Percentiles rank a stretch among this genome's conserved stretches.
These are phyloP conservation scores for Colletotrichum noveboracense DNA, from an alignment of 2,329 filamentous ascomycete genomes.

Conservation along the genomic window DNA sequence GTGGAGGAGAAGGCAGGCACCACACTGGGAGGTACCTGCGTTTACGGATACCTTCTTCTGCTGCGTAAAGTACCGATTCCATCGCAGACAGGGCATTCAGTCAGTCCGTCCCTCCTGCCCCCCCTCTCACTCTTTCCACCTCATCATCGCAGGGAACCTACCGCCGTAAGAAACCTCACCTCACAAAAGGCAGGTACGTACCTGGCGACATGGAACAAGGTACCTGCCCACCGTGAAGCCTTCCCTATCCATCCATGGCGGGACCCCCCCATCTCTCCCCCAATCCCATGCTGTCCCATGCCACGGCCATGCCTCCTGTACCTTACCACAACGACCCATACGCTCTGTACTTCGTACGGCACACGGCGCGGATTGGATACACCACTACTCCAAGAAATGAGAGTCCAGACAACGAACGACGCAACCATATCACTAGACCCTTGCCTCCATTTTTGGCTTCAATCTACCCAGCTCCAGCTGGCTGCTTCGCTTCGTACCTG, in stretches of 20 bases:
- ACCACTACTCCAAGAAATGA: constrained; percentile 1
- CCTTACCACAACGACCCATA: neutral
- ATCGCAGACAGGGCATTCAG: too few relatives aligned
- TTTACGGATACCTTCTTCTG: neutral
- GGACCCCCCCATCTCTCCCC: too few relatives aligned
- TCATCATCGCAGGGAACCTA: neutral
- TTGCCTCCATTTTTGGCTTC: constrained; percentile 16
- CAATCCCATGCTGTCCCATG: neutral
- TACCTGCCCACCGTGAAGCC: neutral
- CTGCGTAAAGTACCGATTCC: neutral
- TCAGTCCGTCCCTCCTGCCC: too few relatives aligned
- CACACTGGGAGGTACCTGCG: neutral
- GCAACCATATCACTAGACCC: constrained; percentile 23
- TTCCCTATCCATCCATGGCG: neutral
- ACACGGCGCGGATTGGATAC: neutral
- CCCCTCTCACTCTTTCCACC: neutral
- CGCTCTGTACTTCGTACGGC: neutral
- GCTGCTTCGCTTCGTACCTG: neutral
- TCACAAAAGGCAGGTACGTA: neutral
- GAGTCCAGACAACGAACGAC: constrained; percentile 23
- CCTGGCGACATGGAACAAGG: neutral
- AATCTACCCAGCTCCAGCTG: neutral
- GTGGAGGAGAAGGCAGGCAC: too few relatives aligned
- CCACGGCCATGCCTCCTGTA: neutral
- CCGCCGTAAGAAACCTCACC: neutral